Conservation (phyloP, 2,329 filamentous ascomycete species). For the Davidsoniella virescens region DNA sequence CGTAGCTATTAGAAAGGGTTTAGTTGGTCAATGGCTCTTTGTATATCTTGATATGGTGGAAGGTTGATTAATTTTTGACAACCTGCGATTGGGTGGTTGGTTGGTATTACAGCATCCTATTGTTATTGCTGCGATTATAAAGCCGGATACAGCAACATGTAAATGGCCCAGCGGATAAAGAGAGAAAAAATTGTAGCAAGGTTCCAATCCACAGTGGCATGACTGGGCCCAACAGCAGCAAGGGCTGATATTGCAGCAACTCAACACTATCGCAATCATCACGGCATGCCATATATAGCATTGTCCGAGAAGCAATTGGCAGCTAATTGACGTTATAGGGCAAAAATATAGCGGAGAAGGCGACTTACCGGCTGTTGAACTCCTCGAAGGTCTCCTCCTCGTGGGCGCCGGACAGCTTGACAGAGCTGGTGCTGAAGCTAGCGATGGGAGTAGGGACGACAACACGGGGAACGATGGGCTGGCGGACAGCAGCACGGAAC, state of each 20-base stretch:
- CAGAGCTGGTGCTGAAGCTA: constrained; percentile 43
- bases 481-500: constrained; percentile 43
- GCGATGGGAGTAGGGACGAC: constrained; percentile 32
- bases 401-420: constrained; percentile 42
- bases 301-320: neutral
- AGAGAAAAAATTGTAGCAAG: constrained; percentile 3
- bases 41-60: neutral
- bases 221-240: constrained; percentile 1
- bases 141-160: neutral
- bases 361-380: constrained; percentile 73
- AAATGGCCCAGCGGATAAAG: neutral
- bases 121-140: neutral
- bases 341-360: neutral
- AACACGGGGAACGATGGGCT: constrained; percentile 41
- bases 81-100: constrained; percentile 2
- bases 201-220: neutral
- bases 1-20: constrained; percentile 49
- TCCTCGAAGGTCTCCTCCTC: constrained; percentile 97
- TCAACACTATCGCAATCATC: neutral
- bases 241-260: neutral
- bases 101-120: neutral
- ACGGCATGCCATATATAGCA: neutral
- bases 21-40: constrained; percentile 7
- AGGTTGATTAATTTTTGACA: neutral
- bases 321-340: neutral